These are phyloP conservation scores for Plasmodium billcollinsi DNA, from an alignment of 169 alveolate species.

Conservation along the genomic window DNA sequence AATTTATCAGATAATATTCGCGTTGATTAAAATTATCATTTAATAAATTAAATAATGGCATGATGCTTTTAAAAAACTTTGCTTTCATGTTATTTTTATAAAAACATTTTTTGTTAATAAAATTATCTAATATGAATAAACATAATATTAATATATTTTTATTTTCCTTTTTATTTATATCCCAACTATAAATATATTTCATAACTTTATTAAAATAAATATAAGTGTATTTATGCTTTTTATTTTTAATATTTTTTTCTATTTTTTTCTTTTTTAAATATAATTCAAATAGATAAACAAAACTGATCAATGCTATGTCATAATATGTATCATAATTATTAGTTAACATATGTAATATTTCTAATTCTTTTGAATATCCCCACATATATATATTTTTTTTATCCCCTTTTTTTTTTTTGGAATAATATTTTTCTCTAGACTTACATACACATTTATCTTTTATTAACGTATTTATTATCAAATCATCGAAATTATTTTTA, in stretches of 20 bases:
- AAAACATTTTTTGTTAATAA: slow-evolving; percentile 27
- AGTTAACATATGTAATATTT: slow-evolving; percentile 30
- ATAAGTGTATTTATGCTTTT: too few species aligned
- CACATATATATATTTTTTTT: neutral
- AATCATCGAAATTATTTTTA: slow-evolving; percentile 39
- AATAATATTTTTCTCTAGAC: neutral
- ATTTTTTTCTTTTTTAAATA: slow-evolving; percentile 41
- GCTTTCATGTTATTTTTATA: slow-evolving; percentile 33
- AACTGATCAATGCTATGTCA: slow-evolving; percentile 22
- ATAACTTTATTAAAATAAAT: slow-evolving; percentile 22
- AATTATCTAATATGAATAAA: slow-evolving; percentile 22
- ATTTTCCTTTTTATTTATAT: slow-evolving; percentile 33
- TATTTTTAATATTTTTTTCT: too few species aligned
- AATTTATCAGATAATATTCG: slow-evolving; percentile 1
- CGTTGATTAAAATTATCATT: slow-evolving; percentile 15
- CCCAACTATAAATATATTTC: slow-evolving; percentile 46
- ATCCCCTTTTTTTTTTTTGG: neutral
- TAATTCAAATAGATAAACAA: slow-evolving; percentile 16
- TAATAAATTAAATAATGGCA: slow-evolving; percentile 52
- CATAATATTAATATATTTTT: slow-evolving; percentile 47
- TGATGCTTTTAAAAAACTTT: slow-evolving; percentile 42
- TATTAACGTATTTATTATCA: slow-evolving; percentile 24
- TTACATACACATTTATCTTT: neutral
- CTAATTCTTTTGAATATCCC: slow-evolving; percentile 20
- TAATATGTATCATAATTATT: slow-evolving; percentile 60